Conservation (phyloP, 2,329 filamentous ascomycete genomes). For the Fusarium proliferatum region DNA sequence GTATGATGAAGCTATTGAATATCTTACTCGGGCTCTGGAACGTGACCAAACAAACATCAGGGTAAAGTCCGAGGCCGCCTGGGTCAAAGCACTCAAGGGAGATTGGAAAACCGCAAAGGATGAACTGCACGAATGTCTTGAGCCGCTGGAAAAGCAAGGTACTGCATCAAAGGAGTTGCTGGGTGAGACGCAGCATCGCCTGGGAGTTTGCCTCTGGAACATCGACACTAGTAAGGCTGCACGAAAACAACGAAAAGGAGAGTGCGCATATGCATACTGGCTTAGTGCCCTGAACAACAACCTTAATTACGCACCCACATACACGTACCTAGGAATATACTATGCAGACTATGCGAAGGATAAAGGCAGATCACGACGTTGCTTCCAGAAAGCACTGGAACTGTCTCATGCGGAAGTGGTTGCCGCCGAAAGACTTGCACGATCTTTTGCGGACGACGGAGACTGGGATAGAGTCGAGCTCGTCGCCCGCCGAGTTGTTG, state of each 20-base stretch:
- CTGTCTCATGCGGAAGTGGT: slow-evolving; percentile 86
- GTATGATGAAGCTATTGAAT: slow-evolving; percentile 82
- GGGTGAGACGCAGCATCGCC: slow-evolving; percentile 85
- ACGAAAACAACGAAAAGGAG: slow-evolving; percentile 80
- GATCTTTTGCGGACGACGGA: slow-evolving; percentile 85
- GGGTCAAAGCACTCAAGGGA: slow-evolving; percentile 88
- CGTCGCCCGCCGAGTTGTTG: slow-evolving; percentile 88
- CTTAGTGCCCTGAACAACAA: slow-evolving; percentile 86
- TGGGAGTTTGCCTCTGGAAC: slow-evolving; percentile 90
- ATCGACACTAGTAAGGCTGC: slow-evolving; percentile 78
- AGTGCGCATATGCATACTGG: slow-evolving; percentile 80
- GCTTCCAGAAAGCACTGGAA: slow-evolving; percentile 96
- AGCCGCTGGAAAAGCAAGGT: slow-evolving; percentile 70
- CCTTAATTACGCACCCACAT: slow-evolving; percentile 87
- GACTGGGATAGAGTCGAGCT: slow-evolving; percentile 98
- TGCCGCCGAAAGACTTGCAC: slow-evolving; percentile 87
- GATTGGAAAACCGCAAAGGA: slow-evolving; percentile 75
- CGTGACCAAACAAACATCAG: slow-evolving; percentile 80
- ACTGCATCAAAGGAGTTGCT: slow-evolving; percentile 73
- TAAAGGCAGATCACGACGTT: slow-evolving; percentile 85
- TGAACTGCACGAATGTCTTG: slow-evolving; percentile 77
- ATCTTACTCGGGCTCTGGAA: slow-evolving; percentile 79
- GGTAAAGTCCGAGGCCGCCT: slow-evolving; percentile 87
- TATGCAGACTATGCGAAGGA: slow-evolving; percentile 93
- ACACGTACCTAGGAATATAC: slow-evolving; percentile 89